phyloP scores from a whole-genome alignment of 768 basidiomycete genomes.

The Kwoniella pini region DNA sequence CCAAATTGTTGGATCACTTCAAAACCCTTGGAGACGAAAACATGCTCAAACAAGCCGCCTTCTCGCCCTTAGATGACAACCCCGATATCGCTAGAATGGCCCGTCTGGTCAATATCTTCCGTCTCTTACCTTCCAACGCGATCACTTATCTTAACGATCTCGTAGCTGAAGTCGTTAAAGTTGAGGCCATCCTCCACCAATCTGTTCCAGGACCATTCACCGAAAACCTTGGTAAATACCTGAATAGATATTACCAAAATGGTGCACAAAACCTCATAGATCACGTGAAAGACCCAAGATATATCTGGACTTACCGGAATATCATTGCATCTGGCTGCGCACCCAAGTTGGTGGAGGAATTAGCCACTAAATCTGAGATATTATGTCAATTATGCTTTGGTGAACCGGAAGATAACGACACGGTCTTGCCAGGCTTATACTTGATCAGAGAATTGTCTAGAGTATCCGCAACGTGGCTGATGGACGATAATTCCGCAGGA shows the following conservation, averaged over 20 bases:
- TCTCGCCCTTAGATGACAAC: constrained; percentile 75
- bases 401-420: constrained; percentile 57
- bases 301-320: constrained; percentile 79
- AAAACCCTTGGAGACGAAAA: constrained; percentile 85
- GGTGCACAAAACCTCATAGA: constrained; percentile 81
- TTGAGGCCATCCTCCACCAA: constrained; percentile 87
- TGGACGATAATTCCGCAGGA: constrained; percentile 54
- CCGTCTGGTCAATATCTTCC: constrained; percentile 94
- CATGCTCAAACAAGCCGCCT: constrained; percentile 75
- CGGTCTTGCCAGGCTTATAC: constrained; percentile 70
- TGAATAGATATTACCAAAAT: constrained; percentile 84
- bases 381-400: constrained; percentile 55
- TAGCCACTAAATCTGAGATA: constrained; percentile 50
- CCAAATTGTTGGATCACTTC: constrained; percentile 96
- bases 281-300: constrained; percentile 73
- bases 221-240: constrained; percentile 82
- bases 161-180: constrained; percentile 84
- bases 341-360: constrained; percentile 59
- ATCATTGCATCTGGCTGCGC: constrained; percentile 78
- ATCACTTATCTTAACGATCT: constrained; percentile 86
- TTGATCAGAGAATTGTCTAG: constrained; percentile 74
- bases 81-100: constrained; percentile 90
- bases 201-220: constrained; percentile 89
- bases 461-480: constrained; percentile 70
- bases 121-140: constrained; percentile 82